Conservation (phyloP, 306 rosid species). For the Castanea mollissima region DNA sequence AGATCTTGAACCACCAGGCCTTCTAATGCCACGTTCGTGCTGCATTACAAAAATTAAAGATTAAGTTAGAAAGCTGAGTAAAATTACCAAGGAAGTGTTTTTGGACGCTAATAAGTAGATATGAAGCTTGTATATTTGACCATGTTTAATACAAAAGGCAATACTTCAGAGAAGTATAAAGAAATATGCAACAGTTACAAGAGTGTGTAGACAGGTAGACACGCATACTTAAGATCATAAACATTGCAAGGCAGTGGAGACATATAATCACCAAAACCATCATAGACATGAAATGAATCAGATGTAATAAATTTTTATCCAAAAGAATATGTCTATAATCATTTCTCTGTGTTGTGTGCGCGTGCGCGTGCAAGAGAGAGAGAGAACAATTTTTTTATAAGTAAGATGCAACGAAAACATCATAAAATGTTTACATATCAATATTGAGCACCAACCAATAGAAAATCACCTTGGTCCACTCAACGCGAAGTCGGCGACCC, state of each 20-base stretch:
- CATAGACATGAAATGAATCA: neutral
- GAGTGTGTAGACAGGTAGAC: conserved; percentile 6
- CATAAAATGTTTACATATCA: neutral
- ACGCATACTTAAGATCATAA: neutral
- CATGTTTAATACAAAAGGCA: neutral
- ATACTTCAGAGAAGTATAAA: conserved; percentile 5
- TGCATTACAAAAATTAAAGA: conserved; percentile 36
- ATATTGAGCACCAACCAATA: conserved; percentile 1
- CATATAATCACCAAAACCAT: neutral
- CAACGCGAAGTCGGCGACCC: conserved; percentile 76
- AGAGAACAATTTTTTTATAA: neutral
- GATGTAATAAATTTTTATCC: neutral
- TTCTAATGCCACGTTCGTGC: conserved; percentile 78
- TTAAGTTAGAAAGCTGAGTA: conserved; percentile 6
- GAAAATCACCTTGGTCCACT: conserved; percentile 71
- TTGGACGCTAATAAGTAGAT: neutral
- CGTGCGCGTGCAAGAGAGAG: neutral
- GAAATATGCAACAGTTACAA: conserved; percentile 15
- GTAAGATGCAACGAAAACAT: neutral
- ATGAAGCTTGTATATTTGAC: neutral
- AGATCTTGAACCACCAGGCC: conserved; percentile 62
- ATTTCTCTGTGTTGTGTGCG: neutral
- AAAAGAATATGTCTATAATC: neutral
- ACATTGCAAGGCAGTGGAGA: conserved; percentile 4
- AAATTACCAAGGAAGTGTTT: conserved; percentile 9